These are phyloP conservation scores for Crepidotus variabilis DNA, from an alignment of 768 basidiomycete species.

Conservation along the genomic window DNA sequence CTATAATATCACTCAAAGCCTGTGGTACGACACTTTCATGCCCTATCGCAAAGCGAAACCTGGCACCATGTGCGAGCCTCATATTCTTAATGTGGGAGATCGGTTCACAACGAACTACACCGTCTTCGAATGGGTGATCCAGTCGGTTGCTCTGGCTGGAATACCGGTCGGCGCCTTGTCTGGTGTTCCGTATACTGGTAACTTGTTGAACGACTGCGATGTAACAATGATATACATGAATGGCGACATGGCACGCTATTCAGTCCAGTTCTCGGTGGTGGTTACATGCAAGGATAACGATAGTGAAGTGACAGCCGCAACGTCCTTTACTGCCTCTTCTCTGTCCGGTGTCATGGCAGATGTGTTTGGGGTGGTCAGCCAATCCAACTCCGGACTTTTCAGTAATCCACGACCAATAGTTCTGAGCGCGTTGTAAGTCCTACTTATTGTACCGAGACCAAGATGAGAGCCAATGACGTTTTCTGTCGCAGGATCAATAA, in stretches of 20 bases:
- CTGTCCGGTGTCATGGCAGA: constrained; percentile 13
- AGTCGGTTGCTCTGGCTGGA: constrained; percentile 15
- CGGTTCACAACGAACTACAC: constrained; percentile 22
- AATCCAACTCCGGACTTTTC: not conserved
- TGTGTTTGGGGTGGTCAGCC: constrained; percentile 9
- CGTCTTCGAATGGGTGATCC: constrained; percentile 21
- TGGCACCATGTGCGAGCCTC: constrained; percentile 22
- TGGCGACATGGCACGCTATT: constrained; percentile 13
- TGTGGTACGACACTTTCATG: constrained; percentile 21
- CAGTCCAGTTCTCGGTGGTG: constrained; percentile 13
- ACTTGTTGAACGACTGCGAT: constrained; percentile 22
- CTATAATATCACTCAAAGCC: constrained; percentile 20
- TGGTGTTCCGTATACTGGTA: constrained; percentile 19
- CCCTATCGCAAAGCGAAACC: constrained; percentile 15
- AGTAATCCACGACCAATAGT: not conserved
- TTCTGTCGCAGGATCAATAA: not conserved
- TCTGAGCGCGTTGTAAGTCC: not conserved
- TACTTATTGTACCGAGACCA: not conserved
- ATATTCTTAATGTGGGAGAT: constrained; percentile 23
- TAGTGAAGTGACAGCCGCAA: constrained; percentile 10
- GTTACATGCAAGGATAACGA: constrained; percentile 12
- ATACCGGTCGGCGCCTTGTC: constrained; percentile 18
- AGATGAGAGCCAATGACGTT: not conserved
- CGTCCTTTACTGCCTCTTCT: constrained; percentile 14
- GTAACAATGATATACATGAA: constrained; percentile 16